Evolutionary conservation across 768 basidiomycete genomes (phyloP).

Genomic region (Tephrocybe rancida): DNA sequence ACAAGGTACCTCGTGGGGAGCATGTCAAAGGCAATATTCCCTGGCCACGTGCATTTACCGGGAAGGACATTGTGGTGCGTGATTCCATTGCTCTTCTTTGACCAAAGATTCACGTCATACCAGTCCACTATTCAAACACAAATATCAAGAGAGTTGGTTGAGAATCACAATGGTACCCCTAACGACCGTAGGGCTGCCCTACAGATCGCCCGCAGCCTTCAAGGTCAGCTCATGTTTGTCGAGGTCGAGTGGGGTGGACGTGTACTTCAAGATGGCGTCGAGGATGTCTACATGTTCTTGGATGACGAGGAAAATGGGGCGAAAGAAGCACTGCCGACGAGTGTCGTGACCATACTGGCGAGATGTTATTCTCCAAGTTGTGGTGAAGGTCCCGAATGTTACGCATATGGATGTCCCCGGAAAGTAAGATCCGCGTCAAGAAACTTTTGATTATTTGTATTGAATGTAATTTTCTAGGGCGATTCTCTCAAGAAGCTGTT

Average conservation of each 20-base stretch:
- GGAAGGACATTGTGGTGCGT: constrained; percentile 90
- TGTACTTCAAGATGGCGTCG: constrained; percentile 83
- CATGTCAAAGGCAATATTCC: constrained; percentile 96
- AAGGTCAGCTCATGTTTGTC: constrained; percentile 92
- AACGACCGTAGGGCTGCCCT: constrained; percentile 83
- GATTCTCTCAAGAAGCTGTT: constrained; percentile 30
- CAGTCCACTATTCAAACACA: constrained; percentile 87
- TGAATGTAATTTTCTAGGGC: constrained; percentile 20
- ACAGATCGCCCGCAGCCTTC: constrained; percentile 85
- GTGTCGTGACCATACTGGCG: constrained; percentile 85
- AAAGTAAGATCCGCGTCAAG: constrained; percentile 39
- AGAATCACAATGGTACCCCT: constrained; percentile 64
- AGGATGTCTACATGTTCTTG: constrained; percentile 94
- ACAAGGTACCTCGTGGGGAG: constrained; percentile 84
- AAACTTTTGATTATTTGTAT: not conserved
- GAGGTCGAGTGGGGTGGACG: constrained; percentile 96
- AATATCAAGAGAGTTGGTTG: constrained; percentile 75
- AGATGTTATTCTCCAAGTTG: constrained; percentile 90
- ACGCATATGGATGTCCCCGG: constrained; percentile 79
- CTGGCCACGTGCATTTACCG: constrained; percentile 90
- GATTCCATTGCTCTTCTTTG: not conserved
- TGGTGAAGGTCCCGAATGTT: constrained; percentile 77
- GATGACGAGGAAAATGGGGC: constrained; percentile 76
- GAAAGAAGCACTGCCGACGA: constrained; percentile 79
- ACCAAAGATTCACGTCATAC: not conserved